phyloP scores from a whole-genome alignment of 129 eudicot genomes.

The Saussurea involucrata region DNA sequence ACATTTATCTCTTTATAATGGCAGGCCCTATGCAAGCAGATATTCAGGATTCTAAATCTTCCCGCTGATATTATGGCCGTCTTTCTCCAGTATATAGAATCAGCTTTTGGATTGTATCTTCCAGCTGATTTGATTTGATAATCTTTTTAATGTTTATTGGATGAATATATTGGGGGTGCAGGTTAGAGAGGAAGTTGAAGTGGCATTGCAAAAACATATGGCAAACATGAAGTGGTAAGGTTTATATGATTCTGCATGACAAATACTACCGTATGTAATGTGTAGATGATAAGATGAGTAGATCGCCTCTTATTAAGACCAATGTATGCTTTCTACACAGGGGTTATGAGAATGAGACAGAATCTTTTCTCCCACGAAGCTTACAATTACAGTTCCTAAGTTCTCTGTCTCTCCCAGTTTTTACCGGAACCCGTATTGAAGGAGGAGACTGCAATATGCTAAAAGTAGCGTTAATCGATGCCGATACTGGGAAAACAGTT shows the following conservation, averaged over 20 bases:
- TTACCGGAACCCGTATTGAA: constrained; percentile 91
- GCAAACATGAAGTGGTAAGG: constrained; percentile 66
- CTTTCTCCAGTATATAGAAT: neutral
- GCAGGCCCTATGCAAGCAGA: neutral
- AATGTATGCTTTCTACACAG: constrained; percentile 19
- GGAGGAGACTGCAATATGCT: constrained; percentile 66
- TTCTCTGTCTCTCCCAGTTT: constrained; percentile 80
- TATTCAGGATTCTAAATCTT: neutral
- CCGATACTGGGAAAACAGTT: constrained; percentile 54
- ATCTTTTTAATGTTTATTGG: neutral
- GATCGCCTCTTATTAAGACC: neutral
- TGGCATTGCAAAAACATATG: constrained; percentile 60
- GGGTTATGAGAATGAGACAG: constrained; percentile 50
- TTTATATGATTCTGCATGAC: neutral
- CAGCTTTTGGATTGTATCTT: neutral
- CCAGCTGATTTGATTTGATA: neutral
- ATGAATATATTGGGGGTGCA: constrained; percentile 30
- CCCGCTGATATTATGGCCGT: neutral
- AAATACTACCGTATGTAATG: neutral
- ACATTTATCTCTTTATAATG: neutral
- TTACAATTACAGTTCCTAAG: constrained; percentile 53
- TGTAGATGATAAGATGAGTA: too few species aligned
- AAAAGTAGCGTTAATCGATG: constrained; percentile 65
- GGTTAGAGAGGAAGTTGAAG: constrained; percentile 93
- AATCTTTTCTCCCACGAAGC: constrained; percentile 50